Base-by-base conservation (phyloP, 371 early-diverging fungal genomes). In the Mucor indicus region DNA sequence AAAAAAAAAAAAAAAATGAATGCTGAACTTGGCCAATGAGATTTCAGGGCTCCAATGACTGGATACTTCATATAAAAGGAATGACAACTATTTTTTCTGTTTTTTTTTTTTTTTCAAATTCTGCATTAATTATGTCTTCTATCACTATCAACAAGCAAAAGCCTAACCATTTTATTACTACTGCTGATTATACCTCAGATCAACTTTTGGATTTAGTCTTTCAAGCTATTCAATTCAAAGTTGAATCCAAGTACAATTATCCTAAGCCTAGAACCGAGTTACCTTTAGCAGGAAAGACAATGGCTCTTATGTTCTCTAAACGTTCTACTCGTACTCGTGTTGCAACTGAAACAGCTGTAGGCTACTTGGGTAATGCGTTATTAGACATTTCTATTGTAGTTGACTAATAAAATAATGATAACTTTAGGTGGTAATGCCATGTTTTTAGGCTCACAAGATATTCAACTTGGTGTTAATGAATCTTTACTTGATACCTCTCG, bases 321-420 rank as follows among this genome's bases (percentile, higher is more conserved):
- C 83, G 94, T 30, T 89, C 90, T 1, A 98, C 98, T 4, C 90
- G 98, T 46, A 98, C 98, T 9, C 84, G 98, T 41, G 92, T 98
- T 21, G 93, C 95, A 11, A 87, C 94, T 29, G 97, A 98, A 62
- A 80, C 93, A n/a, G 89, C 92, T 4, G 84, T 92, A 53, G 80
- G 89, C 0, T 86, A 89, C 62, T 80, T 92, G 40, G 86, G 86
- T 83, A 44, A 25, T 41, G 46, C 12, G 32, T 21, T 24, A 23
- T n/a, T 41, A n/a, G 43, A 24, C 15, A 12, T 27, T 7, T 27
- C 5, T 27, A 27, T 27, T 7, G 11, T 7, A 7, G 29, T 27
- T n/a, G 29, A 27, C 7, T 27, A 7, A 27, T 27, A 5, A 7
- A 27, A 27, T 27, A 27, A 27, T 27, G 11, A 27, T 27, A 27